phyloP scores from a whole-genome alignment of 2,329 filamentous ascomycete species.

The Exophiala xenobiotica region DNA sequence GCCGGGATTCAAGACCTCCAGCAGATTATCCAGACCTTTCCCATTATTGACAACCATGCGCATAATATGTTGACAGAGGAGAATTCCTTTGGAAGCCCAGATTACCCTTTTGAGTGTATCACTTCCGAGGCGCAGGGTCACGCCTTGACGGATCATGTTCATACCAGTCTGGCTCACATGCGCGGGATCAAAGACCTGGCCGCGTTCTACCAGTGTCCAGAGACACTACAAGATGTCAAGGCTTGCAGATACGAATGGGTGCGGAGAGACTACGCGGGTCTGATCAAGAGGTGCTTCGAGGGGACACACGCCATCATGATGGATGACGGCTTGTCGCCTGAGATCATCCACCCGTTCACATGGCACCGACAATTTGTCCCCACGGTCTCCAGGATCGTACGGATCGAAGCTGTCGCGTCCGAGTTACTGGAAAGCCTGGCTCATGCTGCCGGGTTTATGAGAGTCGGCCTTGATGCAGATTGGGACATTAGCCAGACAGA shows the following conservation, averaged over 20 bases:
- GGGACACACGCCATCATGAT: conserved; percentile 73
- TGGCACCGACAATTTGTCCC: conserved; percentile 68
- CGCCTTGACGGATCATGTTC: conserved; percentile 60
- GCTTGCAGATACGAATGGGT: conserved; percentile 50
- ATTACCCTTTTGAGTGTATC: conserved; percentile 59
- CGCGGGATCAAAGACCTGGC: conserved; percentile 69
- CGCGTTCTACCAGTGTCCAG: conserved; percentile 61
- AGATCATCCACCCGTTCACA: conserved; percentile 57
- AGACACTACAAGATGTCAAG: conserved; percentile 61
- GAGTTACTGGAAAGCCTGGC: conserved; percentile 57
- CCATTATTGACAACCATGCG: conserved; percentile 50
- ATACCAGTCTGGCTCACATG: conserved; percentile 65
- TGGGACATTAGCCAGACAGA: conserved; percentile 37
- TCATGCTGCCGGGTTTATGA: conserved; percentile 41
- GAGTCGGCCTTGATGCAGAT: conserved; percentile 39
- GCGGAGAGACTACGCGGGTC: conserved; percentile 52
- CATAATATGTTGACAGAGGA: conserved; percentile 44
- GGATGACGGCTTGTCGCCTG: conserved; percentile 69
- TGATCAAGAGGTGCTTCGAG: conserved; percentile 64
- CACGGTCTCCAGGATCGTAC: conserved; percentile 67
- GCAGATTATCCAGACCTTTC: conserved; percentile 40
- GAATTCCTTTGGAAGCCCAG: conserved; percentile 31
- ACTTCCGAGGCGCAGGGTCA: conserved; percentile 70
- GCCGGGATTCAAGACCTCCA: conserved; percentile 36
- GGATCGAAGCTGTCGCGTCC: conserved; percentile 72